Conservation (phyloP, 371 early-diverging fungal species). For the Coemansia linderi region DNA sequence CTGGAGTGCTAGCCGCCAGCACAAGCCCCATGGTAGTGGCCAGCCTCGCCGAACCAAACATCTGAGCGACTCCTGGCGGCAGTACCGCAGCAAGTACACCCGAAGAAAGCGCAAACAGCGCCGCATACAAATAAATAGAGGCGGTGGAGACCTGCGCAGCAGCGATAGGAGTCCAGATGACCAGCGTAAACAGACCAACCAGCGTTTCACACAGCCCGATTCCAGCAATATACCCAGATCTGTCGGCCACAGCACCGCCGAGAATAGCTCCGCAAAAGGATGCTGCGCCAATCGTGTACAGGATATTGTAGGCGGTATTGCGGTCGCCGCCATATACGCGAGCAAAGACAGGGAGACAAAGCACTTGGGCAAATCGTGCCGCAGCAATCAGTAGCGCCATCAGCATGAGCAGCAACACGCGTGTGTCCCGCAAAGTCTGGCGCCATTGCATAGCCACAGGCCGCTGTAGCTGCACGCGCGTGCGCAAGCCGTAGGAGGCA, state of each 20-base stretch:
- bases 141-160: constrained; percentile 4
- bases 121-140: constrained; percentile 30
- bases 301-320: constrained; percentile 7
- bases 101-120: constrained; percentile 26
- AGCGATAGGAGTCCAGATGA: constrained; percentile 18
- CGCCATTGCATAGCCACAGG: constrained; percentile 18
- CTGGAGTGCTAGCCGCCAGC: constrained; percentile 24
- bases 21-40: constrained; percentile 29
- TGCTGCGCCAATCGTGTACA: constrained; percentile 30
- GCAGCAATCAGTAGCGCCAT: constrained; percentile 30
- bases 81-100: constrained; percentile 28
- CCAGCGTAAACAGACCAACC: constrained; percentile 32
- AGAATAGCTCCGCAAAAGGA: constrained; percentile 18
- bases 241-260: constrained; percentile 35
- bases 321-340: constrained; percentile 6
- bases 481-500: constrained; percentile 25
- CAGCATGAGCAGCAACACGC: constrained; percentile 22
- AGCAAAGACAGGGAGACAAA: constrained; percentile 36
- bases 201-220: constrained; percentile 35
- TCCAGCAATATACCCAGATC: constrained; percentile 37
- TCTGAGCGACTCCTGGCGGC: constrained; percentile 23
- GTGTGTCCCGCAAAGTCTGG: constrained; percentile 11
- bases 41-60: constrained; percentile 33
- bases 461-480: constrained; percentile 9
- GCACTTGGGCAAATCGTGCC: constrained; percentile 31